Percentiles rank a stretch among this genome's conserved stretches.
These are phyloP conservation scores for Microbotryum silenes-acaulis DNA, from an alignment of 1,284 basidiomycete species.

Conservation along the genomic window DNA sequence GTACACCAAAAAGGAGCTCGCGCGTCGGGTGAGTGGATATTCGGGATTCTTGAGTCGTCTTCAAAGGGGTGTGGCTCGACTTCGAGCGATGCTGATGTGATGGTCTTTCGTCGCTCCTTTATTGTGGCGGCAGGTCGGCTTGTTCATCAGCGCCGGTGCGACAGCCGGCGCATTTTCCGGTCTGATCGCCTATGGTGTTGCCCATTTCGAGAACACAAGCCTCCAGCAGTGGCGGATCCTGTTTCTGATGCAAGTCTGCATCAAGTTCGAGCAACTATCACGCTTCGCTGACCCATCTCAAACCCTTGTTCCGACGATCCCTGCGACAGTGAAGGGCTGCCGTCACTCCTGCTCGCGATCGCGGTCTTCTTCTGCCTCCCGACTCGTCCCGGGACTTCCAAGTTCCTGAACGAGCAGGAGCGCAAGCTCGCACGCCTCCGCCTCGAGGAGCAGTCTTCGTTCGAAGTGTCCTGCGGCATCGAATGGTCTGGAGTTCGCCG, in stretches of 20 bases:
- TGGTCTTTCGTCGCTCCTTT: too few species aligned
- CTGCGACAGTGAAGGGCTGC: slow-evolving; percentile 55
- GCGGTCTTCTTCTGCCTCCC: slow-evolving; percentile 61
- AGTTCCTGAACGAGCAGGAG: slow-evolving; percentile 61
- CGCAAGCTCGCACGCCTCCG: slow-evolving; percentile 62
- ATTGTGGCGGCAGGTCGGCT: too few species aligned
- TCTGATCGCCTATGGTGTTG: slow-evolving; percentile 39
- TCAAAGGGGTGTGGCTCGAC: too few species aligned
- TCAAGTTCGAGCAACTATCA: too few species aligned
- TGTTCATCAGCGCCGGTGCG: too few species aligned
- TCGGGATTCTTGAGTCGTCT: too few species aligned
- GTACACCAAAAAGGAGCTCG: too few species aligned
- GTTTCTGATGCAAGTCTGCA: too few species aligned
- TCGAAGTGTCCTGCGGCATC: slow-evolving; percentile 47
- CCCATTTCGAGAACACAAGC: slow-evolving; percentile 35
- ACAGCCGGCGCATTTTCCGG: slow-evolving; percentile 45
- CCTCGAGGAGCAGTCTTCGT: slow-evolving; percentile 60
- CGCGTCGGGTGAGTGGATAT: too few species aligned
- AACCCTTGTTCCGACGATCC: too few species aligned
- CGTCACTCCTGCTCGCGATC: slow-evolving; percentile 60
- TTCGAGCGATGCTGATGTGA: too few species aligned
- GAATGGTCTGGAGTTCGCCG: slow-evolving; percentile 48
- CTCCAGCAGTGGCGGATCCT: slow-evolving; percentile 31
- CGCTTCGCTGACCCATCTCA: too few species aligned
- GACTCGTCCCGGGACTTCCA: slow-evolving; percentile 64